Base-by-base conservation (phyloP, 495 filamentous ascomycete genomes). In the Neurospora terricola region DNA sequence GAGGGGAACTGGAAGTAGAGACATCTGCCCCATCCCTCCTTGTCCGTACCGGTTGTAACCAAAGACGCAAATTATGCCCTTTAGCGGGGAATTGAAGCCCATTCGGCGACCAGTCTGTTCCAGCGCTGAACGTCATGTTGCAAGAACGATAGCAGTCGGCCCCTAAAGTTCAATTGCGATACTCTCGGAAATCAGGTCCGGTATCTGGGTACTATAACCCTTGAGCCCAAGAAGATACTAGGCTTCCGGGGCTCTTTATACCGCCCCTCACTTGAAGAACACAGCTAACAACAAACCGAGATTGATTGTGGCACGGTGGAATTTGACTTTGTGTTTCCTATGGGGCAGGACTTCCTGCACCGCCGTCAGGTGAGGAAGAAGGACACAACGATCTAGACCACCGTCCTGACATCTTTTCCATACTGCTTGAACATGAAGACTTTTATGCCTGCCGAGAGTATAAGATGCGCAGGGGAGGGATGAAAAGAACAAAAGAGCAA, bases 21-120 rank as follows among this genome's bases (percentile, higher is more conserved):
- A 2, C 0, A 11, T 5, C 0, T 11, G 4, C 9, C 4, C 3
- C 0, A 10, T 21, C n/a, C 34, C 4, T 34, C 34, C 34, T 4
- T 0, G 1, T 11, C 45, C 4, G 10, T 27, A 2, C 4, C 45
- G 45, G 10, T 4, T 54, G 45, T 54, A 6, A 0, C 45, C 45
- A 54, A 1, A 54, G 1, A 1, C 5, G 45, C 2, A 54, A 27
- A 3, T 54, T 2, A 2, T 23, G 21, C 1, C 5, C 0, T 7
- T 27, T n/a, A 4, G n/a, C 45, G 6, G 21, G 7, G 45, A 54
- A 27, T 12, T 54, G 45, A 54, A 54, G 45, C 21, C 45, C 21
- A 27, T 54, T 54, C 4, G 45, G 21, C 45, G 27, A 12, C 45
- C 45, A 54, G 45, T 23, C 45, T 54, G 21, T 54, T 23, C 5